phyloP scores from a whole-genome alignment of 2,329 filamentous ascomycete genomes.

The Ophiostoma triangulosporum region DNA sequence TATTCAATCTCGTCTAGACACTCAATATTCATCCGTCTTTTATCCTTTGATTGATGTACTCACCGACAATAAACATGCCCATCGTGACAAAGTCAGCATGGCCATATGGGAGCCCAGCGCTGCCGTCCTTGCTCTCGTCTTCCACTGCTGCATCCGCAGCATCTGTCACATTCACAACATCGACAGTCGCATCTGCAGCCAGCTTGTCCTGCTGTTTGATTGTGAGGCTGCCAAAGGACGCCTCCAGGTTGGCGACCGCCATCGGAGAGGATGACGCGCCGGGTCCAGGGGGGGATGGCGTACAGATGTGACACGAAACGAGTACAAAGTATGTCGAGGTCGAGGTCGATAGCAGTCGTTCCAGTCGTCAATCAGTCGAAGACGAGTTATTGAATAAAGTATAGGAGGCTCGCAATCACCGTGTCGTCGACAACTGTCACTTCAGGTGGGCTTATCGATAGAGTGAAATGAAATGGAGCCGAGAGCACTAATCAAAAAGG shows the following conservation, averaged over 20 bases:
- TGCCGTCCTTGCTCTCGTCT: not conserved
- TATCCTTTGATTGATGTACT: constrained; percentile 15
- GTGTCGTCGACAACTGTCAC: not conserved
- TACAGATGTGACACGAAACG: not conserved
- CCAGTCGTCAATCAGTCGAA: too few species aligned
- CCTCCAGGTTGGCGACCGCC: not conserved
- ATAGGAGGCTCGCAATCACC: not conserved
- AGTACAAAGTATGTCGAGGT: not conserved
- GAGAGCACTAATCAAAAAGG: constrained; percentile 4
- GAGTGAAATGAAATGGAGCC: constrained; percentile 1
- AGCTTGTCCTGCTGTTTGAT: not conserved
- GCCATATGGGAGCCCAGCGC: constrained; percentile 3
- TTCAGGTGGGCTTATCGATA: constrained; percentile 4
- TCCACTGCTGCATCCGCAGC: not conserved
- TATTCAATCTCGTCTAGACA: constrained; percentile 80
- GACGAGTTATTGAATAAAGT: not conserved
- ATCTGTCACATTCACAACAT: not conserved
- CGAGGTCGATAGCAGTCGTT: too few species aligned
- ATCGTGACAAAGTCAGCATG: constrained; percentile 51
- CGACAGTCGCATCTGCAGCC: not conserved
- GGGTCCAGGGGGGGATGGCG: not conserved
- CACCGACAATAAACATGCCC: constrained; percentile 64
- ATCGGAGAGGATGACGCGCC: not conserved
- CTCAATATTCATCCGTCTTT: not conserved
- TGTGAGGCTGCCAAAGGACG: not conserved